A percentile compares a stretch with the other conserved stretches of the same genome.
Conservation (phyloP, 83 land plant species). For the Picea mariana region DNA sequence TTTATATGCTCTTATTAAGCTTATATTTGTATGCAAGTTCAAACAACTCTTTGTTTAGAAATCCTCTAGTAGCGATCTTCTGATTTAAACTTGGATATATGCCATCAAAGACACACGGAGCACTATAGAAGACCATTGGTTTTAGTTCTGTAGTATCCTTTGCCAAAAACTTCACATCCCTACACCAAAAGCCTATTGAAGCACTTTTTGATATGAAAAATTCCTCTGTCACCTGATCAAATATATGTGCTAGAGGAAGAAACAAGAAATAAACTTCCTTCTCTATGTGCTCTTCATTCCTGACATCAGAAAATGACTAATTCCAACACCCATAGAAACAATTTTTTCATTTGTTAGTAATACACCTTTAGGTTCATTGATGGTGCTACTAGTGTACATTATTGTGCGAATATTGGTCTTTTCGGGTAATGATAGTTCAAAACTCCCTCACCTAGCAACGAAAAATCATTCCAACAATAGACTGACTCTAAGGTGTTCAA, state of each 20-base stretch:
- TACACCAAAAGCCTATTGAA: slow-evolving; percentile 96
- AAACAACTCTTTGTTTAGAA: no score
- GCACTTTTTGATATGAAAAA: slow-evolving; percentile 78
- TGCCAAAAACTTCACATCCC: slow-evolving; percentile 87
- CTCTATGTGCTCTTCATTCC: slow-evolving; percentile 30
- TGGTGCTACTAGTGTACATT: slow-evolving; percentile 99
- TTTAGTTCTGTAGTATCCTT: slow-evolving; percentile 92
- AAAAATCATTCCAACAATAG: slow-evolving; percentile 87
- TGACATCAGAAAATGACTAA: slow-evolving; percentile 44
- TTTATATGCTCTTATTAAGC: no score
- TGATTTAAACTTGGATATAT: slow-evolving; percentile 90
- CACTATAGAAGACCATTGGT: slow-evolving; percentile 92
- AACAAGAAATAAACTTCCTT: slow-evolving; percentile 87
- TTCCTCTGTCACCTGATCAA: slow-evolving; percentile 94
- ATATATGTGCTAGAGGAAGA: slow-evolving; percentile 96
- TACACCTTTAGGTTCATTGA: slow-evolving; percentile 99
- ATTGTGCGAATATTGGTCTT: slow-evolving; percentile 84
- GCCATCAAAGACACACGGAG: slow-evolving; percentile 95
- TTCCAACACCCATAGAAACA: slow-evolving; percentile 55
- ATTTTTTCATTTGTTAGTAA: slow-evolving; percentile 76
- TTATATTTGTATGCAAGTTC: no score
- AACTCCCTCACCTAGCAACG: slow-evolving; percentile 77
- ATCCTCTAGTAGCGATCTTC: no score
- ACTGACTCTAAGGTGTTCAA: slow-evolving; percentile 56
- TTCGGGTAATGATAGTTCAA: slow-evolving; percentile 59